Evolutionary conservation across 495 filamentous ascomycete species (phyloP).

Genomic region (Talaromyces stipitatus): DNA sequence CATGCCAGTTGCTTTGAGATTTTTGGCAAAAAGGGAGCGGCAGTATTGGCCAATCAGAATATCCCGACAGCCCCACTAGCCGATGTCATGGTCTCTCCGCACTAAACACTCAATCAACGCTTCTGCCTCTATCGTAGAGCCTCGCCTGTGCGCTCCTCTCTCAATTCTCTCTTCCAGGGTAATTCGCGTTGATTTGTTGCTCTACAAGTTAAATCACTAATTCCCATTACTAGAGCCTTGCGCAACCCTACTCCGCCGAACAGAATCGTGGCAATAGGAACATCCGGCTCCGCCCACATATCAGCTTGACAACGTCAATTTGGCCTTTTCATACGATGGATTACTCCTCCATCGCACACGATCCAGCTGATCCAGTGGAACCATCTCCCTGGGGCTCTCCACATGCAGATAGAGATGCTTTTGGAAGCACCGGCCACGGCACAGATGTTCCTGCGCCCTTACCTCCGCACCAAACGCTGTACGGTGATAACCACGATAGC

Average conservation of each 20-base stretch:
- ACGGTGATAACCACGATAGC: slow-evolving; percentile 21
- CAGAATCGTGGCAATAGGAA: neutral
- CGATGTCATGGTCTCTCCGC: slow-evolving; percentile 8
- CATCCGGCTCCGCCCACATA: neutral
- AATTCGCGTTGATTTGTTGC: neutral
- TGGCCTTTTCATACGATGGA: slow-evolving; percentile 51
- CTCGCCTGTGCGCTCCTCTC: neutral
- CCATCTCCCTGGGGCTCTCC: slow-evolving; percentile 79
- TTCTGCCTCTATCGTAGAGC: slow-evolving; percentile 5
- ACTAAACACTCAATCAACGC: slow-evolving; percentile 4
- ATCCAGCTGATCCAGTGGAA: slow-evolving; percentile 62
- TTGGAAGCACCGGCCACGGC: slow-evolving; percentile 33
- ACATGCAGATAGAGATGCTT: slow-evolving; percentile 49
- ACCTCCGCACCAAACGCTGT: slow-evolving; percentile 33
- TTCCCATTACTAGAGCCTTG: no score
- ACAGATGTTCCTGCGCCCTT: slow-evolving; percentile 51
- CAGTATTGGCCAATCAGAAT: slow-evolving; percentile 5
- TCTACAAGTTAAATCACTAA: no score
- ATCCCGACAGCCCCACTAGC: neutral
- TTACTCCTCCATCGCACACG: slow-evolving; percentile 69
- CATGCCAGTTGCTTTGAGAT: no score
- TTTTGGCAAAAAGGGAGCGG: neutral
- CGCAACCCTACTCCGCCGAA: no score
- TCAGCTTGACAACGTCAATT: neutral
- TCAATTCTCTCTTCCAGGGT: neutral